phyloP scores from a whole-genome alignment of 2,329 filamentous ascomycete genomes.

The Remersonia thermophila region DNA sequence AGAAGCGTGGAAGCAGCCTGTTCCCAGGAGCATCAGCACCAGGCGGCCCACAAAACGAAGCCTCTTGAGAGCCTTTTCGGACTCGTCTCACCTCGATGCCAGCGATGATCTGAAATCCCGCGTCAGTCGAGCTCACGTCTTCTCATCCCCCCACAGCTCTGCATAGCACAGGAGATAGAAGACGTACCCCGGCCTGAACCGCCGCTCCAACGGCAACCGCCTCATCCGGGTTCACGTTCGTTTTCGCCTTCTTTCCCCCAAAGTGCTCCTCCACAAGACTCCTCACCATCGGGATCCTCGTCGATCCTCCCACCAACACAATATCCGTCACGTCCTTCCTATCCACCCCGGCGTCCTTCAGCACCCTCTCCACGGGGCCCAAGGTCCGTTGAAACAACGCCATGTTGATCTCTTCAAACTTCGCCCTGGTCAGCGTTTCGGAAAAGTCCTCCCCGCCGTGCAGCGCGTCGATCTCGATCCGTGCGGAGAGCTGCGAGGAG shows the following conservation, averaged over 20 bases:
- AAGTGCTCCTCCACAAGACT: slow-evolving; percentile 92
- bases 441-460: slow-evolving; percentile 93
- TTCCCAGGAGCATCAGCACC: no score
- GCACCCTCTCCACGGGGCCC: slow-evolving; percentile 93
- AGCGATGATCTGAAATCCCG: no score
- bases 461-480: slow-evolving; percentile 95
- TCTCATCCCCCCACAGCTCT: no score
- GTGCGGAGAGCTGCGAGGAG: slow-evolving; percentile 83
- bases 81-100: no score
- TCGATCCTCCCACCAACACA: slow-evolving; percentile 94
- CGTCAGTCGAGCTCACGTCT: no score
- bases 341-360: slow-evolving; percentile 95
- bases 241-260: slow-evolving; percentile 83
- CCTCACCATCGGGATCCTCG: slow-evolving; percentile 97
- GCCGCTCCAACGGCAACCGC: slow-evolving; percentile 95
- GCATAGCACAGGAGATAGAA: no score
- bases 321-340: slow-evolving; percentile 93
- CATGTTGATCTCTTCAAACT: slow-evolving; percentile 98
- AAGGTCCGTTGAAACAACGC: slow-evolving; percentile 98
- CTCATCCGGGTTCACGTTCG: slow-evolving; percentile 98
- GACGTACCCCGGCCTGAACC: slow-evolving; percentile 64
- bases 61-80: no score
- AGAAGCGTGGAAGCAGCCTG: no score
- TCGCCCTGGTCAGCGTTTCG: slow-evolving; percentile 92
- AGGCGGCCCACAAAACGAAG: no score